Conservation (phyloP, 768 basidiomycete species). For the Trametopsis cervina region DNA sequence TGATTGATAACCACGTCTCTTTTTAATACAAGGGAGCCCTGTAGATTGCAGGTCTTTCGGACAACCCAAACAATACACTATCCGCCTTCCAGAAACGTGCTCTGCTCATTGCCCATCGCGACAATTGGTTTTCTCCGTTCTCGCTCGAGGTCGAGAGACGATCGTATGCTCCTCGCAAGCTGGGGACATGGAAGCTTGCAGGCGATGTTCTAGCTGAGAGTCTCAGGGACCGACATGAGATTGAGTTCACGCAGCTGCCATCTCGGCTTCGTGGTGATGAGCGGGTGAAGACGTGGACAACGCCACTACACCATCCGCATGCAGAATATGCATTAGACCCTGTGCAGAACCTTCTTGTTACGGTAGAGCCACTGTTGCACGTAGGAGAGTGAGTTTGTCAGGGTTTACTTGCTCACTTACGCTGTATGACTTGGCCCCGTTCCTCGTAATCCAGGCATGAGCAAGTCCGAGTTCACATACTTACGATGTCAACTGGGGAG, state of each 20-base stretch:
- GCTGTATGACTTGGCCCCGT: too few relatives aligned
- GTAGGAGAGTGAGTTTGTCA: too few relatives aligned
- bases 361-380: too few relatives aligned
- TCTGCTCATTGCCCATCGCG: neutral
- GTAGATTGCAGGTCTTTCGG: neutral
- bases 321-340: conserved; percentile 12
- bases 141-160: neutral
- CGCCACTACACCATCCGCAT: conserved; percentile 2
- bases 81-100: conserved; percentile 5
- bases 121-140: neutral
- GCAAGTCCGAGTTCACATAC: too few relatives aligned
- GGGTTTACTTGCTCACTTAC: too few relatives aligned
- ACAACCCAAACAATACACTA: neutral
- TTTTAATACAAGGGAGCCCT: conserved; percentile 10
- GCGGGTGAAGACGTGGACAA: neutral
- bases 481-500: conserved; percentile 3
- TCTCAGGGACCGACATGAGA: neutral
- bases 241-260: conserved; percentile 5
- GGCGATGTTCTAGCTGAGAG: conserved; percentile 11
- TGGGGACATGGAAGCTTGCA: conserved; percentile 10
- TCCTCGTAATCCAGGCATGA: too few relatives aligned
- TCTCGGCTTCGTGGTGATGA: conserved; percentile 5
- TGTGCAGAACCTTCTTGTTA: conserved; percentile 7
- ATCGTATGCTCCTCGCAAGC: neutral
- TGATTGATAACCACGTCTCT: neutral